phyloP scores from a whole-genome alignment of 2,329 filamentous ascomycete genomes.

The Madurella fahalii region DNA sequence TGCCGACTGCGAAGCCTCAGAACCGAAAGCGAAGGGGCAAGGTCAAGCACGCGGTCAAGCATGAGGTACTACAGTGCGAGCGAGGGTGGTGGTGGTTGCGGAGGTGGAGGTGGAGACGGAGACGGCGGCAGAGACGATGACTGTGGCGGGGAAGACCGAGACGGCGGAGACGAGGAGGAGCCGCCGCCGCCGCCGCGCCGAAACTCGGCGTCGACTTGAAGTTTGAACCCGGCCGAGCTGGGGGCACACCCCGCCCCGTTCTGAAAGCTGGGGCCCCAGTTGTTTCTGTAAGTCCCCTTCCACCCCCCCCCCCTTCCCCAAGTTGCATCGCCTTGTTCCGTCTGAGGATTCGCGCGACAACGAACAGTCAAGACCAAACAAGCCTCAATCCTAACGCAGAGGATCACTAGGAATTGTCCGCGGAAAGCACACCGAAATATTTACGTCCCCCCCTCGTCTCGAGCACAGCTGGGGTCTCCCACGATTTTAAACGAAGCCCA shows the following conservation, averaged over 20 bases:
- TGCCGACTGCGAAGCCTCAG: slow-evolving; percentile 23
- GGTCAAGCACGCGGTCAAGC: background rate
- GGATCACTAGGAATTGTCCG: background rate
- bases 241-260: no score
- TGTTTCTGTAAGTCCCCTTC: background rate
- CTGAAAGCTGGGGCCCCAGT: no score
- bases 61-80: background rate
- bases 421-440: background rate
- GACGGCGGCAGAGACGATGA: background rate
- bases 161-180: background rate
- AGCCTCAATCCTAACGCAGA: background rate
- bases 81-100: no score
- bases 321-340: no score
- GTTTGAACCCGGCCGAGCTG: no score
- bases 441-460: background rate
- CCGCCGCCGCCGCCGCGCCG: background rate
- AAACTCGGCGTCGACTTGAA: slow-evolving; percentile 10
- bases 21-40: background rate
- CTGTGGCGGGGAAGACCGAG: background rate
- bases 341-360: no score
- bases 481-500: background rate
- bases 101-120: background rate
- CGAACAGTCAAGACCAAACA: background rate
- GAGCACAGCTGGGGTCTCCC: background rate
- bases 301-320: no score